Conservation (phyloP, 2,329 filamentous ascomycete species). For the Pleoardoris graminearum region DNA sequence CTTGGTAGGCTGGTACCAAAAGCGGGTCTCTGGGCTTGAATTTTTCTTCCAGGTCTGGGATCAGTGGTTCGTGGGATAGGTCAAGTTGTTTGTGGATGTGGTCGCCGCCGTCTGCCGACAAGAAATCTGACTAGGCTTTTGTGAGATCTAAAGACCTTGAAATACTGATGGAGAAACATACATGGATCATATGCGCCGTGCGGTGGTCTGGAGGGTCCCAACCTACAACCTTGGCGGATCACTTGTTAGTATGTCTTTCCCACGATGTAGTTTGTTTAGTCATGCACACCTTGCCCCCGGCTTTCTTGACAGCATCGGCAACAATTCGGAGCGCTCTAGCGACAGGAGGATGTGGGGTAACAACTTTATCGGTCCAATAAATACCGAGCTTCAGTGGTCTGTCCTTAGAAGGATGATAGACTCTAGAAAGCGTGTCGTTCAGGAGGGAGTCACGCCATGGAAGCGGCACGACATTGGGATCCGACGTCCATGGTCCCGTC, state of each 20-base stretch:
- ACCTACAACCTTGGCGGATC: too few species aligned
- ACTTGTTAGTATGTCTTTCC: too few species aligned
- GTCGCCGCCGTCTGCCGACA: slow-evolving; percentile 36
- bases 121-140: slow-evolving; percentile 26
- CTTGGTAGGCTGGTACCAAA: slow-evolving; percentile 33
- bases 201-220: slow-evolving; percentile 34
- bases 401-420: slow-evolving; percentile 29
- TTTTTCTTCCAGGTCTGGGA: slow-evolving; percentile 28
- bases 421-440: slow-evolving; percentile 42
- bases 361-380: slow-evolving; percentile 38
- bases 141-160: too few species aligned
- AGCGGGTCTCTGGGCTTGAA: slow-evolving; percentile 20
- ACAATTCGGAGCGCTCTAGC: slow-evolving; percentile 34
- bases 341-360: slow-evolving; percentile 42
- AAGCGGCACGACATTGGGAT: slow-evolving; percentile 66
- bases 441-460: slow-evolving; percentile 61
- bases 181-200: too few species aligned
- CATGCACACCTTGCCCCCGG: slow-evolving; percentile 29
- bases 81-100: slow-evolving; percentile 36
- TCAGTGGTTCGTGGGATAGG: slow-evolving; percentile 38
- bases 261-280: too few species aligned
- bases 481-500: slow-evolving; percentile 65
- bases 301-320: neutral
- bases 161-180: too few species aligned
- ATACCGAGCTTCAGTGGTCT: slow-evolving; percentile 37